A percentile compares a stretch with the other conserved stretches of the same genome.
Conservation (phyloP, 352 stramenopile genomes). For the Pilasporangium apinafurcum region DNA sequence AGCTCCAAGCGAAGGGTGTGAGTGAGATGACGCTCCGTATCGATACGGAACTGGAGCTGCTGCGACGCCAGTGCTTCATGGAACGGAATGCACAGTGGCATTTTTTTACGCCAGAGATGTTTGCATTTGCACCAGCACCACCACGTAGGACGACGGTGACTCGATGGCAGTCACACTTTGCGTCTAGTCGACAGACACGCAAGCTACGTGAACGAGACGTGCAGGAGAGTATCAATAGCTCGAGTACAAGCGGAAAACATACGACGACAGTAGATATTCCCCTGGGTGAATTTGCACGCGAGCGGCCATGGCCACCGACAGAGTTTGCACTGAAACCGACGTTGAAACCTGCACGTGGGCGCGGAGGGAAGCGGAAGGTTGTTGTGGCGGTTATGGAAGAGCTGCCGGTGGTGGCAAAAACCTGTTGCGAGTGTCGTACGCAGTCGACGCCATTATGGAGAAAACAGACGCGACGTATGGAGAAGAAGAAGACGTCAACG, state of each 20-base stretch:
- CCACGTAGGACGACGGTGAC: conserved; percentile 31
- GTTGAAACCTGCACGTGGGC: conserved; percentile 27
- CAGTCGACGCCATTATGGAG: conserved; percentile 68
- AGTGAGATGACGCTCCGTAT: conserved; percentile 71
- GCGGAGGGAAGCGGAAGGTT: conserved; percentile 60
- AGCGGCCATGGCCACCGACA: conserved; percentile 65
- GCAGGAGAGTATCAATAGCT: background rate
- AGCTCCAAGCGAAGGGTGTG: conserved; percentile 2
- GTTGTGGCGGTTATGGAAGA: conserved; percentile 34
- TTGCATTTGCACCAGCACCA: conserved; percentile 20
- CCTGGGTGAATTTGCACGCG: conserved; percentile 31
- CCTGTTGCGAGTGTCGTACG: conserved; percentile 43
- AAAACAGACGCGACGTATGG: conserved; percentile 6
- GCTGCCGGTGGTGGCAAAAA: conserved; percentile 21
- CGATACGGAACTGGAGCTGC: conserved; percentile 70
- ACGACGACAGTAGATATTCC: conserved; percentile 10
- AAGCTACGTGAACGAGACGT: conserved; percentile 9
- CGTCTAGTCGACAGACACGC: too few relatives aligned
- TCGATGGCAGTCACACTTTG: conserved; percentile 28
- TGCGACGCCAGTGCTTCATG: conserved; percentile 67
- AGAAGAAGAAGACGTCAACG: background rate
- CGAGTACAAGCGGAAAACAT: conserved; percentile 8
- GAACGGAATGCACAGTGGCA: conserved; percentile 65
- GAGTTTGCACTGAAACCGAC: conserved; percentile 66
- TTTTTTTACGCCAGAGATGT: conserved; percentile 41